A percentile compares a stretch with the other conserved stretches of the same genome.
Evolutionary conservation across 371 early-diverging fungal species (phyloP).

Genomic region (Mucor saturninus): DNA sequence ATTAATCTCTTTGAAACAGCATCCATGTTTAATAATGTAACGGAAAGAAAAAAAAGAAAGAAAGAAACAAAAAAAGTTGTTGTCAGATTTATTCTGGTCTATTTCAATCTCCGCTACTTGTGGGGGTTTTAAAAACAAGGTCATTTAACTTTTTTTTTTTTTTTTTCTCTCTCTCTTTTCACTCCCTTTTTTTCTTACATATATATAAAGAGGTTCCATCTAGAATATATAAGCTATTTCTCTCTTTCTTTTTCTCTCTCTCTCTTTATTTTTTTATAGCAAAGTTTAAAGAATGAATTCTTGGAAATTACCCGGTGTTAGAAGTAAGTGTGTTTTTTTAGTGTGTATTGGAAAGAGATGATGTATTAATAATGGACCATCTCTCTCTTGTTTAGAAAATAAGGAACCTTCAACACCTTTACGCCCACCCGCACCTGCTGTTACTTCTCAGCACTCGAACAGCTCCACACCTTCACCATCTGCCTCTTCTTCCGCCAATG

Average conservation of each 20-base stretch:
- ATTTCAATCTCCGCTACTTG: not conserved
- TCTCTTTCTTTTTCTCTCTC: too few relatives aligned
- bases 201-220: not conserved
- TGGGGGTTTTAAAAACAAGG: not conserved
- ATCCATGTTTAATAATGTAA: slow-evolving; percentile 34
- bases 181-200: not conserved
- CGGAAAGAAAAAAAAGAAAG: slow-evolving; percentile 1
- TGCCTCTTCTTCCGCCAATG: slow-evolving; percentile 25
- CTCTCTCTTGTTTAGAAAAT: not conserved
- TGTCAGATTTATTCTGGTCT: not conserved
- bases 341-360: not conserved
- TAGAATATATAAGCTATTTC: too few relatives aligned
- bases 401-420: slow-evolving; percentile 4
- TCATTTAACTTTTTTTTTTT: not conserved
- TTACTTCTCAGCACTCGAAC: not conserved
- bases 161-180: not conserved
- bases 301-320: slow-evolving; percentile 48
- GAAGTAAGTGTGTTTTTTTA: slow-evolving; percentile 28
- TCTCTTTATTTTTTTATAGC: not conserved
- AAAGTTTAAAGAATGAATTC: slow-evolving; percentile 31
- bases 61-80: slow-evolving; percentile 3
- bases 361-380: not conserved
- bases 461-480: slow-evolving; percentile 7
- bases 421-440: not conserved
- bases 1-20: slow-evolving; percentile 65